phyloP scores from a whole-genome alignment of 2,329 filamentous ascomycete species.

The Phialophora expanda region DNA sequence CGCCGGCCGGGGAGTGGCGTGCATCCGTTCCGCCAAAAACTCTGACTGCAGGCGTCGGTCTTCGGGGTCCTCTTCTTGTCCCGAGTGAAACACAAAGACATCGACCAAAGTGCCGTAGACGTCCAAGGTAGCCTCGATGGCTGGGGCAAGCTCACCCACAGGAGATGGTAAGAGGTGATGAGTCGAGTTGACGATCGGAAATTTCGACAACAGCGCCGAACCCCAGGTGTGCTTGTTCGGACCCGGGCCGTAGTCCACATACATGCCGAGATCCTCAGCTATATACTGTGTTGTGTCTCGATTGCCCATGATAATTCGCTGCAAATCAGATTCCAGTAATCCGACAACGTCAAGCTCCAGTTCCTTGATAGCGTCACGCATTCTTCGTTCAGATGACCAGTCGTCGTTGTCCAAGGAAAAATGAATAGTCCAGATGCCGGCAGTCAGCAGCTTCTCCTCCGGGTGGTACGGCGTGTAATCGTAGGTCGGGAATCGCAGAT shows the following conservation, averaged over 20 bases:
- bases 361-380: constrained; percentile 88
- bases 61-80: constrained; percentile 94
- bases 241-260: constrained; percentile 94
- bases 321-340: constrained; percentile 88
- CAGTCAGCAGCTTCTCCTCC: constrained; percentile 84
- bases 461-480: constrained; percentile 90
- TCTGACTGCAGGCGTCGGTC: constrained; percentile 84
- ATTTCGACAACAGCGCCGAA: constrained; percentile 88
- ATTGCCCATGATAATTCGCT: constrained; percentile 99
- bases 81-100: constrained; percentile 97
- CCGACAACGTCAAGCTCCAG: constrained; percentile 97
- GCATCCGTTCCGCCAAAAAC: constrained; percentile 89
- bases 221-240: constrained; percentile 99
- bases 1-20: constrained; percentile 75
- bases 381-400: constrained; percentile 95
- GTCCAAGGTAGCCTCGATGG: constrained; percentile 94
- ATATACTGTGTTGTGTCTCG: constrained; percentile 94
- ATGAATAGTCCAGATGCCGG: constrained; percentile 98
- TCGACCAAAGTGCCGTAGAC: constrained; percentile 89
- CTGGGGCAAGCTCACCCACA: constrained; percentile 91
- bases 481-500: constrained; percentile 88
- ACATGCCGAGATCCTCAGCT: constrained; percentile 97
- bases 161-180: constrained; percentile 94
- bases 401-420: constrained; percentile 98
- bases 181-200: constrained; percentile 95